These are phyloP conservation scores for Jaenimonas drosophilae DNA, from an alignment of 208 protist genomes.

Conservation along the genomic window DNA sequence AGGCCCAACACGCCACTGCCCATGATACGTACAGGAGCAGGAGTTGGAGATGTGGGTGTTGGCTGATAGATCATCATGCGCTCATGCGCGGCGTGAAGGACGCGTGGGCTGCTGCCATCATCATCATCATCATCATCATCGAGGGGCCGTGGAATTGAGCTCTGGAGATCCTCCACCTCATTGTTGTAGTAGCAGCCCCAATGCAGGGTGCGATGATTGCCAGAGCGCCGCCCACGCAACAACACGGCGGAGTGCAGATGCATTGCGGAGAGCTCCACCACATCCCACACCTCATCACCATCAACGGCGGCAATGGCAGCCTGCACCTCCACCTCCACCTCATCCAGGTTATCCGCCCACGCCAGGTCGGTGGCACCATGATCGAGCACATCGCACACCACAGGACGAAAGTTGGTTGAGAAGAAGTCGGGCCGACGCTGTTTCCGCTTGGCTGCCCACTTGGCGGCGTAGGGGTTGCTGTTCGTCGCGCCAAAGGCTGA, in stretches of 20 bases:
- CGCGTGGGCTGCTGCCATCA: not conserved
- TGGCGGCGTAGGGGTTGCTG: conserved; percentile 9
- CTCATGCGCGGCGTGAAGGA: conserved; percentile 61
- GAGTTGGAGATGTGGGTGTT: not conserved
- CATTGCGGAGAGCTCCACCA: conserved; percentile 47
- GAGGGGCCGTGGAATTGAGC: conserved; percentile 38
- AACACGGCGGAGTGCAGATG: conserved; percentile 67
- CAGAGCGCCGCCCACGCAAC: conserved; percentile 7
- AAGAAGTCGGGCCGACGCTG: conserved; percentile 9
- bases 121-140: conserved; percentile 1
- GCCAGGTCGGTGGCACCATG: not conserved
- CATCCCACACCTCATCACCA: conserved; percentile 5
- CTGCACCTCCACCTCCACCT: too few species aligned
- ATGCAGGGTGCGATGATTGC: conserved; percentile 19
- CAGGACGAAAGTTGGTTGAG: not conserved
- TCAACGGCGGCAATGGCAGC: not conserved
- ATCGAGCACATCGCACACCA: not conserved
- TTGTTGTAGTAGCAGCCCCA: conserved; percentile 84
- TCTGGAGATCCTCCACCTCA: conserved; percentile 43
- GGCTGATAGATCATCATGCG: conserved; percentile 23
- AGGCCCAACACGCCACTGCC: conserved; percentile 48
- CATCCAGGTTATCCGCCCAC: too few species aligned
- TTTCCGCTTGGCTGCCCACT: conserved; percentile 16
- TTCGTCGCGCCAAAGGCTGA: not conserved
- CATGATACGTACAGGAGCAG: conserved; percentile 11